A percentile compares a stretch with the other conserved stretches of the same genome.
Conservation (phyloP, 2,329 filamentous ascomycete genomes). For the Dactylellina sp. region DNA sequence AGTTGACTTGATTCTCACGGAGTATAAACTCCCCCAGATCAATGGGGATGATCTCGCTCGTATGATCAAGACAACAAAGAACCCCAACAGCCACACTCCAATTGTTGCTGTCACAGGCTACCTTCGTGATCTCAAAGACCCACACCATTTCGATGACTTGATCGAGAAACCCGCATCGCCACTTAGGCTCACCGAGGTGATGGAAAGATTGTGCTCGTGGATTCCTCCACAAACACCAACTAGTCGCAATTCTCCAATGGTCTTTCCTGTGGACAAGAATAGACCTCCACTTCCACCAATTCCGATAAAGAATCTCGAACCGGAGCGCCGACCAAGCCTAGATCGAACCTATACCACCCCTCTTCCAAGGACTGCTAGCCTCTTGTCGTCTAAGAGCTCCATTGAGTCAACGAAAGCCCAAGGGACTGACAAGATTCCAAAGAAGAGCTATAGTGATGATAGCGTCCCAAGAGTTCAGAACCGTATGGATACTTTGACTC, state of each 20-base stretch:
- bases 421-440: conserved; percentile 26
- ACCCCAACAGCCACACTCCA: conserved; percentile 91
- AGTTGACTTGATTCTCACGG: conserved; percentile 96
- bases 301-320: conserved; percentile 32
- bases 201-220: conserved; percentile 92
- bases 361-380: conserved; percentile 35
- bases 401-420: conserved; percentile 32
- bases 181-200: conserved; percentile 87
- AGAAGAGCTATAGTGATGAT: conserved; percentile 54
- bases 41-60: conserved; percentile 94
- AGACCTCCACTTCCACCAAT: conserved; percentile 67
- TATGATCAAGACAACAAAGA: conserved; percentile 97
- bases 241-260: conserved; percentile 53
- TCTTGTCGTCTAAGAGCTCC: conserved; percentile 43
- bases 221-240: conserved; percentile 72
- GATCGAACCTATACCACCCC: conserved; percentile 48
- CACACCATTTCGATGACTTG: conserved; percentile 93
- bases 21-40: conserved; percentile 93
- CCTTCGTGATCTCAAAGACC: conserved; percentile 93
- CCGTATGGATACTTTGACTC: conserved; percentile 50
- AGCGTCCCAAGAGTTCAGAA: conserved; percentile 46
- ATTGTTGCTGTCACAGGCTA: conserved; percentile 98
- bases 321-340: conserved; percentile 50
- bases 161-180: conserved; percentile 97
- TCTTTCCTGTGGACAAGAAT: conserved; percentile 48